Conservation (phyloP, 257 asterid species). For the Avicennia marina region DNA sequence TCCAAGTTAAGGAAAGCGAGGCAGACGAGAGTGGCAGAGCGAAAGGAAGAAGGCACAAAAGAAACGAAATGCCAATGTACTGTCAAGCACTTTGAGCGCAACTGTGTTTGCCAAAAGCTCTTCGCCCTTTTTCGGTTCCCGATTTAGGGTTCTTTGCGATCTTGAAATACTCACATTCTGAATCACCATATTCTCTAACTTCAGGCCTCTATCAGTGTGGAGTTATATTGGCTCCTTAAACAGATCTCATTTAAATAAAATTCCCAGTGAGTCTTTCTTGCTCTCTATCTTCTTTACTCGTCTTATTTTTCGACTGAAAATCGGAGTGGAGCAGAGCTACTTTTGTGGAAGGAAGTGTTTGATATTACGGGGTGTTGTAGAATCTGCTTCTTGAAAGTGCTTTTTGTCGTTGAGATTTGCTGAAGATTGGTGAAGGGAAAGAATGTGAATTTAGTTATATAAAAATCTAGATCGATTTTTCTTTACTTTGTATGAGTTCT, state of each 20-base stretch:
- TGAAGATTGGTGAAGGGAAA: slow-evolving; percentile 8
- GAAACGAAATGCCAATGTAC: too few relatives aligned
- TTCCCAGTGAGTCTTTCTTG: slow-evolving; percentile 33
- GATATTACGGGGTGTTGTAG: slow-evolving; percentile 10
- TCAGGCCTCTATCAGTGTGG: slow-evolving; percentile 5
- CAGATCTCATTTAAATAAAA: background rate
- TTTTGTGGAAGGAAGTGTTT: background rate
- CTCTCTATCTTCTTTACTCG: background rate
- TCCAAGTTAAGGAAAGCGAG: too few relatives aligned
- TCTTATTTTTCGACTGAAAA: background rate
- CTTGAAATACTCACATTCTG: slow-evolving; percentile 1
- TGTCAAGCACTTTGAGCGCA: too few relatives aligned
- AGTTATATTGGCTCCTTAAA: slow-evolving; percentile 14
- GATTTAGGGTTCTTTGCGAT: slow-evolving; percentile 31
- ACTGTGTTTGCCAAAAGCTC: background rate
- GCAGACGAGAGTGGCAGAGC: too few relatives aligned
- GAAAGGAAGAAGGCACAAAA: too few relatives aligned
- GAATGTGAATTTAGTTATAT: slow-evolving; percentile 33
- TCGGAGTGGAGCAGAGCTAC: background rate
- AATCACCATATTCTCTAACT: slow-evolving; percentile 6
- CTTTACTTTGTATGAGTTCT: background rate
- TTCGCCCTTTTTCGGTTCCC: slow-evolving; percentile 7
- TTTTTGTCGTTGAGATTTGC: slow-evolving; percentile 18
- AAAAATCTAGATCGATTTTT: slow-evolving; percentile 24
- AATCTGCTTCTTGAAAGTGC: slow-evolving; percentile 3